These are phyloP conservation scores for Carpinus viminea DNA, from an alignment of 306 rosid genomes.

Conservation along the genomic window DNA sequence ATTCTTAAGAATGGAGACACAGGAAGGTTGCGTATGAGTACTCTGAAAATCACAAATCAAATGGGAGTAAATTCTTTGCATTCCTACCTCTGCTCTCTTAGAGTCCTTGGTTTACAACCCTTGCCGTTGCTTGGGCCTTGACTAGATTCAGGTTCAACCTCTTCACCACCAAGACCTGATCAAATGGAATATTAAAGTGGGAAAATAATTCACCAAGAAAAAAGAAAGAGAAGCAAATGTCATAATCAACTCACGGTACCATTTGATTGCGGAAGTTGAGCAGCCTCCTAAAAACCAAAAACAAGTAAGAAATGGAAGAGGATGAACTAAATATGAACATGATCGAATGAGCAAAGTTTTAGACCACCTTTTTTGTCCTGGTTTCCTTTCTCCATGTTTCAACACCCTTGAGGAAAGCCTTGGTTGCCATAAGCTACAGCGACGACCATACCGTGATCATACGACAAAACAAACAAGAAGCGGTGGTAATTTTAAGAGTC, in stretches of 20 bases:
- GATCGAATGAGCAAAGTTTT: background rate
- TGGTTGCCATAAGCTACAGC: too few relatives aligned
- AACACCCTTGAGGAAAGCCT: too few relatives aligned
- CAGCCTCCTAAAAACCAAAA: slow-evolving; percentile 56
- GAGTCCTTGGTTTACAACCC: too few relatives aligned
- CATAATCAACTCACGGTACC: slow-evolving; percentile 45
- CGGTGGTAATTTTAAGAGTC: too few relatives aligned
- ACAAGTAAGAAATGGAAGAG: slow-evolving; percentile 29
- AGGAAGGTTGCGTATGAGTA: slow-evolving; percentile 32
- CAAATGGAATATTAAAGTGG: background rate
- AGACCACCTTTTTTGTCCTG: too few relatives aligned
- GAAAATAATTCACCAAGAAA: background rate
- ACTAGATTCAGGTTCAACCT: slow-evolving; percentile 59
- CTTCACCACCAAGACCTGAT: slow-evolving; percentile 51
- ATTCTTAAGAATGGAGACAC: slow-evolving; percentile 60
- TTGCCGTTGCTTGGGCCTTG: too few relatives aligned
- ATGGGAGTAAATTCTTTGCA: background rate
- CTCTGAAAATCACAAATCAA: background rate
- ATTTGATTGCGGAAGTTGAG: slow-evolving; percentile 43
- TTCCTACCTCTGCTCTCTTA: slow-evolving; percentile 35
- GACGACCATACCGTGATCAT: too few relatives aligned
- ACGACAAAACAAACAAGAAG: too few relatives aligned
- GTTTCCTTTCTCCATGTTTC: too few relatives aligned
- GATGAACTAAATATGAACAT: background rate
- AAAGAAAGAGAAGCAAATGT: background rate